Evolutionary conservation across 345 rosid genomes (phyloP).

Genomic region (Bruguiera gymnorhiza): DNA sequence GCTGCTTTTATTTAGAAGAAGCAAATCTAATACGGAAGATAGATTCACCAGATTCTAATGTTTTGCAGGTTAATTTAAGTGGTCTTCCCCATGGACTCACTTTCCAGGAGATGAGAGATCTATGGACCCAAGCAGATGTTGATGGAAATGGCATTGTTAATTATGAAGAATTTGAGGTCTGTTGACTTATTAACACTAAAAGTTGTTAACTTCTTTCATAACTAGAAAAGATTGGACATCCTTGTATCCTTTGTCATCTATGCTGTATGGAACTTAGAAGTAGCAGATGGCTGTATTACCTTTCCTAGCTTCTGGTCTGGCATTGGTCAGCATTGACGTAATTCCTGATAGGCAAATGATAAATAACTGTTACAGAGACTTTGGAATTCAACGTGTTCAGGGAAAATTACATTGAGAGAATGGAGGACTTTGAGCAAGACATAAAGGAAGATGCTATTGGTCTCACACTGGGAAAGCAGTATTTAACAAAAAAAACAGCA

Average conservation of each 20-base stretch:
- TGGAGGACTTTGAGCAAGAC: too few species aligned
- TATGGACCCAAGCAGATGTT: slow-evolving; percentile 59
- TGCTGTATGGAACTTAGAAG: background rate
- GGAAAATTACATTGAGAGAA: background rate
- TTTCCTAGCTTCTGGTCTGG: background rate
- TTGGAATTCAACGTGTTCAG: slow-evolving; percentile 16
- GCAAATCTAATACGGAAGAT: background rate
- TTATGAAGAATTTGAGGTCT: slow-evolving; percentile 61
- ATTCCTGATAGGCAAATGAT: background rate
- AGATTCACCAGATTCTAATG: slow-evolving; percentile 13
- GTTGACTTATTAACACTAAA: too few species aligned
- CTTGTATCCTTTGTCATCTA: background rate
- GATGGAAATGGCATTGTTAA: slow-evolving; percentile 61
- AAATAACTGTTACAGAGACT: slow-evolving; percentile 15
- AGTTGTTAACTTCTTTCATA: too few species aligned
- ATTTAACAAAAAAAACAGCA: too few species aligned
- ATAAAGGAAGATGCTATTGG: too few species aligned
- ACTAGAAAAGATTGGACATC: background rate
- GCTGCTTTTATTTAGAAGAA: background rate
- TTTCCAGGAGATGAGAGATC: slow-evolving; percentile 54
- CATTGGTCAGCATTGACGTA: background rate
- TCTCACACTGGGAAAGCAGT: too few species aligned
- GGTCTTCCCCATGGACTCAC: slow-evolving; percentile 62
- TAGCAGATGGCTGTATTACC: background rate
- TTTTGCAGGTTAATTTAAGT: slow-evolving; percentile 45